A percentile compares a stretch with the other conserved stretches of the same genome.
phyloP scores from a whole-genome alignment of 2,329 filamentous ascomycete species.

The Beauveria medogensis region DNA sequence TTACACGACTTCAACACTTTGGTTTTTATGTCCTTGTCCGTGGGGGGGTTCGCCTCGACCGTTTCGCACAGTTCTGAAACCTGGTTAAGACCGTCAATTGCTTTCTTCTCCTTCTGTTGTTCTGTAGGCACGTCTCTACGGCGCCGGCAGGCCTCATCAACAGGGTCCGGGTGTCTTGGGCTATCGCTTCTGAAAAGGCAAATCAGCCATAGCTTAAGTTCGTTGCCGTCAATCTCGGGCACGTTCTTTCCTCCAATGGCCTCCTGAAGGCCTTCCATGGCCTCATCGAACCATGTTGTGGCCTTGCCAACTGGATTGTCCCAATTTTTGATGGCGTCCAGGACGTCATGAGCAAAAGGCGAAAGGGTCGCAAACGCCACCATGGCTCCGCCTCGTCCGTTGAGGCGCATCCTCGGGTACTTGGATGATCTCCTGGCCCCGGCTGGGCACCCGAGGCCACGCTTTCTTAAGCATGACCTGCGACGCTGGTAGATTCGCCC shows the following conservation, averaged over 20 bases:
- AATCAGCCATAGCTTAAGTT: not conserved
- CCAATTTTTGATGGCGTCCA: not conserved
- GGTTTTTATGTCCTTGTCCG: not conserved
- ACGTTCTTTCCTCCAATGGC: not conserved
- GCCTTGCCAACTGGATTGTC: not conserved
- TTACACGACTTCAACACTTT: not conserved
- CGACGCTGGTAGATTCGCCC: not conserved
- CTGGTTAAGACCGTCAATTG: not conserved
- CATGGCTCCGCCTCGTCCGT: not conserved
- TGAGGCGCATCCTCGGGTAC: not conserved
- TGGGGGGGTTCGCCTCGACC: not conserved
- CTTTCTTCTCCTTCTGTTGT: not conserved
- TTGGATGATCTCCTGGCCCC: not conserved
- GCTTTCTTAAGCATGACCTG: not conserved
- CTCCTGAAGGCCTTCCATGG: not conserved
- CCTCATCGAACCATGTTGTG: not conserved
- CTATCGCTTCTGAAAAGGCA: not conserved
- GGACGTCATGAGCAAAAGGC: not conserved
- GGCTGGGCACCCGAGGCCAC: not conserved
- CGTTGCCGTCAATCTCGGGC: not conserved
- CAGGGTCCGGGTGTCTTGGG: not conserved
- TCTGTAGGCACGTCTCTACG: not conserved
- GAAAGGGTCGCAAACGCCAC: not conserved
- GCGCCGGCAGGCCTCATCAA: not conserved
- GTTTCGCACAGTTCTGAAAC: not conserved